phyloP scores from a whole-genome alignment of 2,329 filamentous ascomycete genomes.

The Dactylonectria estremocensis region DNA sequence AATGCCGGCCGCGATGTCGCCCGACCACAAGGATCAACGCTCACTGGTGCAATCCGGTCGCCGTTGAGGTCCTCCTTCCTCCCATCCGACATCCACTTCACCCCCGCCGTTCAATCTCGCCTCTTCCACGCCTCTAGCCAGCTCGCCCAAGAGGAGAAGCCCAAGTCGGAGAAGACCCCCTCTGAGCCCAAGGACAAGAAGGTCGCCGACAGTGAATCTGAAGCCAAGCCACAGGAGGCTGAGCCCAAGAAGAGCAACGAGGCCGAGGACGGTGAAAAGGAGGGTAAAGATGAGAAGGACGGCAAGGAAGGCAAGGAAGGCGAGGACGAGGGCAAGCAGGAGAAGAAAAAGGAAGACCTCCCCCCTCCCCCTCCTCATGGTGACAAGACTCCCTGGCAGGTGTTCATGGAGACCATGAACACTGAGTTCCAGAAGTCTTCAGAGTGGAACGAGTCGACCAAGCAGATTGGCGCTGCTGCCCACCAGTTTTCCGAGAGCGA shows the following conservation, averaged over 20 bases:
- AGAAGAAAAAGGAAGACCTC: conserved; percentile 76
- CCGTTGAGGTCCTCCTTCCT: conserved; percentile 64
- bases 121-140: conserved; percentile 52
- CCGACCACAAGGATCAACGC: conserved; percentile 46
- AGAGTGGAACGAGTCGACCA: conserved; percentile 99
- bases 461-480: conserved; percentile 89
- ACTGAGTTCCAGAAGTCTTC: conserved; percentile 96
- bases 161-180: conserved; percentile 51
- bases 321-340: conserved; percentile 68
- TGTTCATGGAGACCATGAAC: conserved; percentile 97
- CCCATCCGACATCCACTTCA: conserved; percentile 53
- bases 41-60: conserved; percentile 51
- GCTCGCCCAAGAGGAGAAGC: conserved; percentile 53
- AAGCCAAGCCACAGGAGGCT: conserved; percentile 56
- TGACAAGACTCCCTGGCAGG: conserved; percentile 98
- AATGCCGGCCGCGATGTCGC: conserved; percentile 47
- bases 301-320: conserved; percentile 62
- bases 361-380: conserved; percentile 96
- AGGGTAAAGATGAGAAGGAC: conserved; percentile 60
- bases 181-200: conserved; percentile 60
- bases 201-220: conserved; percentile 53
- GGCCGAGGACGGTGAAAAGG: conserved; percentile 54
- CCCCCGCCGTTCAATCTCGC: conserved; percentile 52
- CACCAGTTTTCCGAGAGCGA: conserved; percentile 96
- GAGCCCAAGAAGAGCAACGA: conserved; percentile 61